Base-by-base conservation (phyloP, 176 grass and related monocot species). In the Eleusine indica region DNA sequence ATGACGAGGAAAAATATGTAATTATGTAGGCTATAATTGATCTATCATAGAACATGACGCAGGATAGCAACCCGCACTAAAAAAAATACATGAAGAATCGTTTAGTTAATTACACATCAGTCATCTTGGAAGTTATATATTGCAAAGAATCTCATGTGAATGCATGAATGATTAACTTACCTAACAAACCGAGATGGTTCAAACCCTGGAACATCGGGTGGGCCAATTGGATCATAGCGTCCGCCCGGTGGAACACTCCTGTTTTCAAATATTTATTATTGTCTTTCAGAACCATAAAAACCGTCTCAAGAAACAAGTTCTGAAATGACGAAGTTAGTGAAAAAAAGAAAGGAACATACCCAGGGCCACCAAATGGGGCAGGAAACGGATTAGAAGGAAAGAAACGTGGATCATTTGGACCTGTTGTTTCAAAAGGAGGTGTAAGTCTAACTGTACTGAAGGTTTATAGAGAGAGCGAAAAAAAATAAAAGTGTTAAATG, bases 141-240 rank as follows among this genome's bases (percentile, higher is more conserved):
- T 64, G 77, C n/a, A 41, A 79, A 89, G 28, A 85, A 89, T 73
- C n/a, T 38, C 6, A 57, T 10, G 37, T 66, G 80, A 80, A 84
- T 73, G 32, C 29, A 14, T 18, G 37, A 82, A 68, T 57, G 84
- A 82, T 25, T 44, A 64, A 22, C 63, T 60, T 89, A 97, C 94
- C 94, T 97, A 51, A 81, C 82, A 88, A 99, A 96, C 28, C 83
- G 91, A 78, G 83, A 84, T 77, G 91, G 96, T 42, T 96, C 96
- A 83, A 99, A 96, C 11, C 93, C 96, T 88, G 96, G 93, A 64
- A 99, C 75, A 72, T 75, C 93, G 11, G 96, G 93, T 14, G 92
- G 90, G 63, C 90, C 92, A 75, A 94, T 94, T 53, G 94, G 94
- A 85, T 97, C 94, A 48, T 86, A 97, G 25, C 94, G 85, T 14